Evolutionary conservation across 208 protist species (phyloP).

Genomic region (Balamuthia mandrillaris): DNA sequence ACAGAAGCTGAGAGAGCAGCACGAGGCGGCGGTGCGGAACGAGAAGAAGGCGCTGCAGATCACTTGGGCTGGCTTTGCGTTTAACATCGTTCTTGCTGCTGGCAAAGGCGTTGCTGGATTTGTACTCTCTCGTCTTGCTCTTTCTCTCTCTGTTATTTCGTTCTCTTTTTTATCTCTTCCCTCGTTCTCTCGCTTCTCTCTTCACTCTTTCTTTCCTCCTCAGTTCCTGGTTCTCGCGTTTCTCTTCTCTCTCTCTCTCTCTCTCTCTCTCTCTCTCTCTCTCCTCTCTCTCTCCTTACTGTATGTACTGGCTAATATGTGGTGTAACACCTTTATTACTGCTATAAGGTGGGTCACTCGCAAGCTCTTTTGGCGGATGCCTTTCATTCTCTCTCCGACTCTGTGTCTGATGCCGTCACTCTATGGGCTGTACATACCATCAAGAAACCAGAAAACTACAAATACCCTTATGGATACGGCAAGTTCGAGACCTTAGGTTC

Average conservation of each 20-base stretch:
- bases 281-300: neutral
- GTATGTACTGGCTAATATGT: too few species aligned
- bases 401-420: conserved; percentile 24
- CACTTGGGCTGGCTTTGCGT: conserved; percentile 14
- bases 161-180: neutral
- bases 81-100: neutral
- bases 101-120: conserved; percentile 9
- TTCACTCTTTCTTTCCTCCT: too few species aligned
- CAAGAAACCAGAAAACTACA: neutral
- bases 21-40: neutral
- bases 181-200: too few species aligned
- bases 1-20: neutral
- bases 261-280: neutral
- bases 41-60: neutral
- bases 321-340: too few species aligned
- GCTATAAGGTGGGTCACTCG: neutral
- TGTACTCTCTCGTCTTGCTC: neutral
- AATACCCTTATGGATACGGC: conserved; percentile 14
- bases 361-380: conserved; percentile 27
- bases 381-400: conserved; percentile 24
- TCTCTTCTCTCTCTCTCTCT: neutral
- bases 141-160: neutral
- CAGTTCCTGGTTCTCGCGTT: too few species aligned
- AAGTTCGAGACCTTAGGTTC: conserved; percentile 36
- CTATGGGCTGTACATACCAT: conserved; percentile 4